phyloP scores from a whole-genome alignment of 2,329 filamentous ascomycete species.

The Monosporascus sp. region DNA sequence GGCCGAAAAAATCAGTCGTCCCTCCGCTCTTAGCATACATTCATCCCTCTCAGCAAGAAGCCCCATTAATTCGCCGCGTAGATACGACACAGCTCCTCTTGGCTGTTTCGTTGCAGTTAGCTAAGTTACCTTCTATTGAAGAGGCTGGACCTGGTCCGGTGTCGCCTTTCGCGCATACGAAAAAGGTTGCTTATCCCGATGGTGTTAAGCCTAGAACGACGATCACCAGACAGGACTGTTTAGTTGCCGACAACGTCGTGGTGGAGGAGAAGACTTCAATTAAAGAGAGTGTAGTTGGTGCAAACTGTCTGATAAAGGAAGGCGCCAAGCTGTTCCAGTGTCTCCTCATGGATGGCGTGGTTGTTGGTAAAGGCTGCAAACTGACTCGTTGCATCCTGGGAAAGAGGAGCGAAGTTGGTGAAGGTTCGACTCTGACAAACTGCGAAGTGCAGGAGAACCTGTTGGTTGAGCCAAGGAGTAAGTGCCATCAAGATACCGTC shows the following conservation, averaged over 20 bases:
- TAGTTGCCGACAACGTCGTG: slow-evolving; percentile 83
- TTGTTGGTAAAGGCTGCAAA: slow-evolving; percentile 77
- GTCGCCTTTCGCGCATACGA: slow-evolving; percentile 71
- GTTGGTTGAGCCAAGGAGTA: slow-evolving; percentile 73
- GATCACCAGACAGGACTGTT: slow-evolving; percentile 73
- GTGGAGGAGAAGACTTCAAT: slow-evolving; percentile 87
- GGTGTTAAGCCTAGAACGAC: slow-evolving; percentile 76
- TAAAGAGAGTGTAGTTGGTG: slow-evolving; percentile 84
- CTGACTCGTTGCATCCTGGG: slow-evolving; percentile 86
- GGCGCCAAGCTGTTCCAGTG: slow-evolving; percentile 86
- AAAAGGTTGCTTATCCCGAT: slow-evolving; percentile 78
- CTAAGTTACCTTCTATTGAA: slow-evolving; percentile 71
- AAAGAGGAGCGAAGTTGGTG: slow-evolving; percentile 74
- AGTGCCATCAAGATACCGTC: slow-evolving; percentile 27
- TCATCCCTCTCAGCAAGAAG: slow-evolving; percentile 52
- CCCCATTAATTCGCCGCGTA: slow-evolving; percentile 75
- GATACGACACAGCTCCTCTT: slow-evolving; percentile 82
- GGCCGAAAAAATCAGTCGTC: slow-evolving; percentile 33
- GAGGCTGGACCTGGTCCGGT: slow-evolving; percentile 51
- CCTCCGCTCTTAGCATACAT: slow-evolving; percentile 80
- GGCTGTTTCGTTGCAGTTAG: slow-evolving; percentile 75
- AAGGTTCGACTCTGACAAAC: slow-evolving; percentile 72
- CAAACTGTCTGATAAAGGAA: slow-evolving; percentile 78
- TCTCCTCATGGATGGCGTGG: slow-evolving; percentile 86
- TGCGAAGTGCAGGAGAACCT: slow-evolving; percentile 92